These are phyloP conservation scores for Lipomyces yamadae DNA, from an alignment of 805 yeast genomes.

Conservation along the genomic window DNA sequence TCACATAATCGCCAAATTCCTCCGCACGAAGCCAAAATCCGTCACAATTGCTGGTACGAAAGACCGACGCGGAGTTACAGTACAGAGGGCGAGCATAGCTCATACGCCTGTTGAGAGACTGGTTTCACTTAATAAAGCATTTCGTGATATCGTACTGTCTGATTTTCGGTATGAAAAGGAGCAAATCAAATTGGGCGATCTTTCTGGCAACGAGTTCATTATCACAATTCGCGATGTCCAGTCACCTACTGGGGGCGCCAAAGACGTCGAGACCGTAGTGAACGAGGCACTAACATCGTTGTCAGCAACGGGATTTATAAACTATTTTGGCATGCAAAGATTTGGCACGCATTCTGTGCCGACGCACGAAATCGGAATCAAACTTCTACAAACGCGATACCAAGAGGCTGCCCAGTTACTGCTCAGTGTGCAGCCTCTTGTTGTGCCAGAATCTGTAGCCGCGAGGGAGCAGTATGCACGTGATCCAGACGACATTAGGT, in stretches of 20 bases:
- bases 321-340: slow-evolving; percentile 97
- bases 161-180: slow-evolving; percentile 69
- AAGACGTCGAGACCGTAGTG: slow-evolving; percentile 54
- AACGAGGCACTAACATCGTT: slow-evolving; percentile 61
- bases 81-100: slow-evolving; percentile 75
- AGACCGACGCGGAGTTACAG: slow-evolving; percentile 94
- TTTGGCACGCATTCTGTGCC: slow-evolving; percentile 95
- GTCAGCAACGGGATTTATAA: slow-evolving; percentile 75
- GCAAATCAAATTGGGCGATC: slow-evolving; percentile 76
- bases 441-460: slow-evolving; percentile 68
- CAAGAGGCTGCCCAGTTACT: slow-evolving; percentile 76
- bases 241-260: slow-evolving; percentile 43
- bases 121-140: slow-evolving; percentile 71
- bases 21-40: slow-evolving; percentile 71
- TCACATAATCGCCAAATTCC: slow-evolving; percentile 67
- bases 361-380: slow-evolving; percentile 83
- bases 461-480: slow-evolving; percentile 32
- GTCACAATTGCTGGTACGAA: slow-evolving; percentile 93
- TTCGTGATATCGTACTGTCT: slow-evolving; percentile 81
- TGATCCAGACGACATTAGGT: slow-evolving; percentile 61
- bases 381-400: slow-evolving; percentile 75
- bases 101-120: slow-evolving; percentile 75
- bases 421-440: slow-evolving; percentile 82
- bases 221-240: slow-evolving; percentile 79
- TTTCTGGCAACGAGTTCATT: slow-evolving; percentile 85